phyloP scores from a whole-genome alignment of 1,284 basidiomycete species.

The Rhodofomes roseus region DNA sequence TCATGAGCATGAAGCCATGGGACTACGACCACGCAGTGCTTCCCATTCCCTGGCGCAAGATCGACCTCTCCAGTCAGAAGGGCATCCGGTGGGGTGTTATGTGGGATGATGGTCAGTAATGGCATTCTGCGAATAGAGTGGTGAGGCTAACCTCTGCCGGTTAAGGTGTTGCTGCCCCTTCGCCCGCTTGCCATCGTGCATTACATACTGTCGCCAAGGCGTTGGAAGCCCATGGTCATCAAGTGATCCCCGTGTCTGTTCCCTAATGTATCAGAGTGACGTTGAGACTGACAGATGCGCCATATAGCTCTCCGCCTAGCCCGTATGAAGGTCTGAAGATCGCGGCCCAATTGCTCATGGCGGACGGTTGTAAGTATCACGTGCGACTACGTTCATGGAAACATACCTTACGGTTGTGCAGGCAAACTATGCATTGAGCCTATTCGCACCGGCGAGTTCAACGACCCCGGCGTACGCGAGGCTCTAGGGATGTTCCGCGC shows the following conservation, averaged over 20 bases:
- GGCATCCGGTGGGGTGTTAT: constrained; percentile 52
- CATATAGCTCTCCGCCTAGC: constrained; percentile 36
- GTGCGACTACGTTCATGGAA: constrained; percentile 22
- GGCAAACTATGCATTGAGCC: constrained; percentile 27
- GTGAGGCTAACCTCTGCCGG: background rate
- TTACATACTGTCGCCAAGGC: constrained; percentile 46
- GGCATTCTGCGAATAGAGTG: constrained; percentile 56
- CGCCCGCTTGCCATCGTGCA: constrained; percentile 59
- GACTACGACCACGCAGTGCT: constrained; percentile 56
- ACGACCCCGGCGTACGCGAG: constrained; percentile 41
- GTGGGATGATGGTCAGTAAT: constrained; percentile 52
- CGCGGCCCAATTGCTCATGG: constrained; percentile 35
- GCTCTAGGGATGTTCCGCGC: constrained; percentile 31
- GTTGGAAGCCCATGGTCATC: constrained; percentile 45
- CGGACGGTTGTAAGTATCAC: constrained; percentile 36
- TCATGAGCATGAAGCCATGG: constrained; percentile 60
- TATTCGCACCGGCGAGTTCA: constrained; percentile 37
- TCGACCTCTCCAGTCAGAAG: constrained; percentile 34
- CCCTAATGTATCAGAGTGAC: too few species aligned
- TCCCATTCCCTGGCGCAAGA: constrained; percentile 53
- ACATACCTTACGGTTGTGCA: constrained; percentile 29
- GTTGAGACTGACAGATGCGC: too few species aligned
- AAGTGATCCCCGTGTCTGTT: constrained; percentile 45
- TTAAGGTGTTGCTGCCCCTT: constrained; percentile 42
- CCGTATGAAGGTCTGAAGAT: constrained; percentile 35